Evolutionary conservation across 2,329 filamentous ascomycete genomes (phyloP), one percentile per base, ranked within the genome.

Genomic region (Aspergillus sergii): DNA sequence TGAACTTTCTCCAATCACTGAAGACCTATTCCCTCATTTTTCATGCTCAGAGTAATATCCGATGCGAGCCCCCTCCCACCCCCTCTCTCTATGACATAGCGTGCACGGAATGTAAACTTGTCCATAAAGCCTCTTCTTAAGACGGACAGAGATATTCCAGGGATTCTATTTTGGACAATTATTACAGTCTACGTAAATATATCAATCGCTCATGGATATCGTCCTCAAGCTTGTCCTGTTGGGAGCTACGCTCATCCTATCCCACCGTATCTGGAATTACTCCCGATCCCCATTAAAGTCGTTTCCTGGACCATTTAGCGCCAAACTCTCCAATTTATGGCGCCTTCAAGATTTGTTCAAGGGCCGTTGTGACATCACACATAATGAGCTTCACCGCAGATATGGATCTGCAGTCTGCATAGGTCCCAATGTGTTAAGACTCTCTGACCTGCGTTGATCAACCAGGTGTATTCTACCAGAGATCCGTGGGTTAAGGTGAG

Each of bases 401-500:
- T 83, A 93, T 79, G 91, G 92, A 45, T 85, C 90, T 70, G 83
- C 94, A 7, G 90, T 94, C 1, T 85, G 91, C 2, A 78, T 93
- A 26, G 92, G 91, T 0, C 92, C 92, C 0, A 93, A 93, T 66
- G 81, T 81, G 1, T 77, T 95, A 2, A 92, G 90, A 0, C 92
- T 94, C 69, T 86, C 90, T 9, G 86, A 93, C 68, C 91, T 0
- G 85, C 85, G 60, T 88, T 90, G 0, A 82, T 94, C 68, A 91
- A 91, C 77, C 81, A 82, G 14, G 93, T 94, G 57, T 95, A 94
- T 74, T 91, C 90, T 0, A 79, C 93, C 32, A 93, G 93, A 73
- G 93, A 92, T 64, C 72, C 71, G 23, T 76, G 68, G 67, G 34
- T 62, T 28, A 73, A 75, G 67, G 71, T 73, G 61, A 63, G 58